Percentiles rank a stretch among this genome's conserved stretches.
Conservation (phyloP, 2,329 filamentous ascomycete genomes). For the Bipolaris oryzae region DNA sequence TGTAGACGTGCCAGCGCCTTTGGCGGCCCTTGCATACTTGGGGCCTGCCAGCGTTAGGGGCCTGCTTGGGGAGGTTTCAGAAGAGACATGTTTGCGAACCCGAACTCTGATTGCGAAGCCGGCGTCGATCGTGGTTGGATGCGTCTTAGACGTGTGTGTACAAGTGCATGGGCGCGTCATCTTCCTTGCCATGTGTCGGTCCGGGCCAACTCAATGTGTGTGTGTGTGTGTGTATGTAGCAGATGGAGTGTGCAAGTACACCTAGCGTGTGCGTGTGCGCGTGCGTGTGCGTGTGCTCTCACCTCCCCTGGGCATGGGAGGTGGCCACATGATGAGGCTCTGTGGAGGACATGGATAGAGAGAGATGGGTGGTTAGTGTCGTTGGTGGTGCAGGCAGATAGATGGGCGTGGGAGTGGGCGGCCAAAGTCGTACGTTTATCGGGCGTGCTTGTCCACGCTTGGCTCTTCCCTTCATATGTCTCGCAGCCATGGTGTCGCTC, state of each 20-base stretch:
- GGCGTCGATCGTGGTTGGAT: not conserved
- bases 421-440: not conserved
- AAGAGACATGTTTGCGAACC: not conserved
- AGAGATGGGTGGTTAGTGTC: too few species aligned
- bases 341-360: not conserved
- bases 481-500: slow-evolving; percentile 13
- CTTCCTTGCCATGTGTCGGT: too few species aligned
- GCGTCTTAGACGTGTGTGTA: not conserved
- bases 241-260: too few species aligned
- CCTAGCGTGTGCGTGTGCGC: too few species aligned
- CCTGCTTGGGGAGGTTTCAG: not conserved
- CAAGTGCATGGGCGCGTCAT: too few species aligned
- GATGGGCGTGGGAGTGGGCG: not conserved
- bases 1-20: too few species aligned
- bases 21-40: too few species aligned
- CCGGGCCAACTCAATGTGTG: too few species aligned
- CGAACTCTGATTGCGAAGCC: not conserved
- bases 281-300: too few species aligned
- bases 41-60: not conserved
- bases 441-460: slow-evolving; percentile 12
- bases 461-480: slow-evolving; percentile 12
- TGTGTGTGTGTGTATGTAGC: too few species aligned
- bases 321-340: slow-evolving; percentile 14
- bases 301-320: not conserved
- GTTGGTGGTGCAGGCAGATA: too few species aligned